Percentiles rank a stretch among this genome's conserved stretches.
Conservation (phyloP, 305 asterid species). For the Rubia peregrina region DNA sequence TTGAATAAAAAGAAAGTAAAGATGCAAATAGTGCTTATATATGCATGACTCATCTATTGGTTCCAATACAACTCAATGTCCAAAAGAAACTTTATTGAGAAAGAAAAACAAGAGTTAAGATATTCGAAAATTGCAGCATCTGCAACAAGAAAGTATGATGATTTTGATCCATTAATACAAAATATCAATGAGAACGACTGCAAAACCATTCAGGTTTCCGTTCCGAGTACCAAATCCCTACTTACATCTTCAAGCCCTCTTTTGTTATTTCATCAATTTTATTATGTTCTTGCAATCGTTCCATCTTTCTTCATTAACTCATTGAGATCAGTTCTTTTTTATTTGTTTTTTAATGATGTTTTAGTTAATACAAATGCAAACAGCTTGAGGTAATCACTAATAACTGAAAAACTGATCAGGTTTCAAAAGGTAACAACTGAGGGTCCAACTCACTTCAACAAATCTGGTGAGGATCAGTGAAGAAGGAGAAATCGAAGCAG, state of each 20-base stretch:
- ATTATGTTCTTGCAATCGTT: neutral
- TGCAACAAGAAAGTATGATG: conserved; percentile 19
- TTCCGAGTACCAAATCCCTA: conserved; percentile 40
- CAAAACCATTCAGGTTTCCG: conserved; percentile 45
- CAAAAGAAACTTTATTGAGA: neutral
- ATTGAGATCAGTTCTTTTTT: neutral
- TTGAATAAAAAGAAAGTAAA: conserved; percentile 19
- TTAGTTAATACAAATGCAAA: neutral
- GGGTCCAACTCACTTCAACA: conserved; percentile 34
- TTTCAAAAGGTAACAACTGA: conserved; percentile 53
- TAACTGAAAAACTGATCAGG: conserved; percentile 26
- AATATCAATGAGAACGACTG: conserved; percentile 44
- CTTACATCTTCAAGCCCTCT: neutral
- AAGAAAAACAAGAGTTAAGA: neutral
- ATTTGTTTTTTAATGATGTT: neutral
- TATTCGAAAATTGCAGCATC: conserved; percentile 26
- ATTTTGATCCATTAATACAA: conserved; percentile 46
- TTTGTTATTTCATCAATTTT: neutral
- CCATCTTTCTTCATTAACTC: neutral
- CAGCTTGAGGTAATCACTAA: too few relatives aligned
- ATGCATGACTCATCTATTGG: neutral
- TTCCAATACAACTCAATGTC: neutral
- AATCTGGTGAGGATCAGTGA: conserved; percentile 52
- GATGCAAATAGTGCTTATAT: conserved; percentile 21
- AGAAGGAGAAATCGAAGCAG: conserved; percentile 21